A percentile compares a stretch with the other conserved stretches of the same genome.
These are phyloP conservation scores for Gonium pectorale DNA, from an alignment of 139 green algal species.

Conservation along the genomic window DNA sequence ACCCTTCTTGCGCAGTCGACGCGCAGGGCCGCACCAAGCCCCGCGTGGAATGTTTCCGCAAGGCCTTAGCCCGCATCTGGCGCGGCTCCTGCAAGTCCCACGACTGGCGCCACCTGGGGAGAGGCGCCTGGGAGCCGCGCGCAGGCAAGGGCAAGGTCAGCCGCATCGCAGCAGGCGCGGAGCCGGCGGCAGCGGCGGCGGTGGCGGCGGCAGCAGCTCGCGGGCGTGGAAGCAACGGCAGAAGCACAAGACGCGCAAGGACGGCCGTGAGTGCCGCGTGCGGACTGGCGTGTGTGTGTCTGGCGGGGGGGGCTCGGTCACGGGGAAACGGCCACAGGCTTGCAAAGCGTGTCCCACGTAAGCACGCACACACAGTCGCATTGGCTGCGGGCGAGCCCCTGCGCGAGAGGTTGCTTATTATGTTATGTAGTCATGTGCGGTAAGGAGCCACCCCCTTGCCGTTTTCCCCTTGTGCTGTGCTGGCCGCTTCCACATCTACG, in stretches of 20 bases:
- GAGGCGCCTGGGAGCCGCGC: conserved; percentile 60
- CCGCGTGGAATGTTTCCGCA: conserved; percentile 60
- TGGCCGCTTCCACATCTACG: no score
- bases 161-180: background rate
- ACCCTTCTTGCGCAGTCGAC: no score
- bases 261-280: background rate
- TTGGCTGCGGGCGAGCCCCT: no score
- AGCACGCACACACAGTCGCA: no score
- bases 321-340: no score
- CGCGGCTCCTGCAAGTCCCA: conserved; percentile 53
- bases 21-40: conserved; percentile 20
- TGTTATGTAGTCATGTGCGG: no score
- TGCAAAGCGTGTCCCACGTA: no score
- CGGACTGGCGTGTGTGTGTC: no score
- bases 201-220: background rate
- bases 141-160: background rate
- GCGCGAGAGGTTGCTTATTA: no score
- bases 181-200: background rate
- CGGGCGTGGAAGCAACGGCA: background rate
- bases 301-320: no score
- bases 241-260: background rate
- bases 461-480: no score
- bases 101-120: conserved; percentile 67
- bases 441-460: no score
- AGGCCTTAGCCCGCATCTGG: conserved; percentile 65